Conservation (phyloP, 148 eudicot species). For the Camellia japonica region DNA sequence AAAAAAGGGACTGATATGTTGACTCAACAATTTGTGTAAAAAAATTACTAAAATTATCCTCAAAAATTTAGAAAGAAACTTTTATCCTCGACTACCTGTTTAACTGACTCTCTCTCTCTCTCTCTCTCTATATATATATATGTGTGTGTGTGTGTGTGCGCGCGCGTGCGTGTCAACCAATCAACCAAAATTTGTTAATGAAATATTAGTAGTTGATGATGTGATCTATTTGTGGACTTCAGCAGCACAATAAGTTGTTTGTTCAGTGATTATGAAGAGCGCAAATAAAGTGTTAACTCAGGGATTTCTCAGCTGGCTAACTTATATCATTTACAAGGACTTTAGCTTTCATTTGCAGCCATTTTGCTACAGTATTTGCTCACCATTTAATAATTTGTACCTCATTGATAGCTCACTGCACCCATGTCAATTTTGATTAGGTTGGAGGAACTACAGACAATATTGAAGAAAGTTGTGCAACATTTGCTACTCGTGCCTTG, state of each 20-base stretch:
- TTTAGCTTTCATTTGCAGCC: neutral
- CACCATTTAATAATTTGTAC: neutral
- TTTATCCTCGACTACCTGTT: neutral
- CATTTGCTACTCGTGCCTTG: constrained; percentile 90
- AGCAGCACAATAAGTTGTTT: neutral
- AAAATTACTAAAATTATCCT: neutral
- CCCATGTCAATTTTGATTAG: constrained; percentile 30
- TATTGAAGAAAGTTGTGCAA: constrained; percentile 94
- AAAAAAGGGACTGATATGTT: neutral
- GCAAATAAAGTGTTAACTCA: neutral
- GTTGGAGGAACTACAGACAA: constrained; percentile 97
- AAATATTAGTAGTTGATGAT: neutral
- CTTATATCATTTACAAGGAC: constrained; percentile 3
- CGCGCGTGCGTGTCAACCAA: neutral
- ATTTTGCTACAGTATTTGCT: neutral
- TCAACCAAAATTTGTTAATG: neutral
- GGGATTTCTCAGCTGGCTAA: constrained; percentile 9
- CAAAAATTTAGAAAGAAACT: neutral
- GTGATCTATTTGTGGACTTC: neutral
- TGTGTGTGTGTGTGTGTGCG: too few relatives aligned
- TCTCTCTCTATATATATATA: neutral
- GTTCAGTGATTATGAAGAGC: neutral
- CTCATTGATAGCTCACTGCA: neutral
- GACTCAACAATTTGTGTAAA: neutral
- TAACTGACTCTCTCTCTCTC: neutral